Percentiles rank a stretch among this genome's conserved stretches.
phyloP scores from a whole-genome alignment of 2,329 filamentous ascomycete genomes.

The Curvularia hawaiiensis region DNA sequence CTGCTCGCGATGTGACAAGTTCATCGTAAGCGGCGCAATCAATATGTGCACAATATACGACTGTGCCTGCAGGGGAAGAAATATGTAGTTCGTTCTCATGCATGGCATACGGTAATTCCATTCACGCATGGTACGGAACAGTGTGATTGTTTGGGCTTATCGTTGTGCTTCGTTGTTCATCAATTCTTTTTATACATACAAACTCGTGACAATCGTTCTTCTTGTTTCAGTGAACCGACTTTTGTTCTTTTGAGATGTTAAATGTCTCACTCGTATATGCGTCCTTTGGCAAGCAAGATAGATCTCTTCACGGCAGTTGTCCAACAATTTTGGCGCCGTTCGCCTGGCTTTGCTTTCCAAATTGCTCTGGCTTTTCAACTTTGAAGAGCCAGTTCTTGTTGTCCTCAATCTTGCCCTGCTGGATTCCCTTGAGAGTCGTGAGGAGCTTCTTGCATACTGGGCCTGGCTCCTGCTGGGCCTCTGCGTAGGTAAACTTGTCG shows the following conservation, averaged over 20 bases:
- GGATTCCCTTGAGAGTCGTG: slow-evolving; percentile 79
- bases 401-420: slow-evolving; percentile 80
- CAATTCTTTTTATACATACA: slow-evolving; percentile 3
- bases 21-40: background rate
- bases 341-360: slow-evolving; percentile 30
- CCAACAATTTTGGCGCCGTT: slow-evolving; percentile 39
- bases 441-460: slow-evolving; percentile 75
- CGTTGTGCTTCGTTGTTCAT: background rate
- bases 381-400: slow-evolving; percentile 71
- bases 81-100: background rate
- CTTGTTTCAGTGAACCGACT: background rate
- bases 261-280: background rate
- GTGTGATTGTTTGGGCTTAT: background rate
- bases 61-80: background rate
- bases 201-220: background rate
- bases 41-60: background rate
- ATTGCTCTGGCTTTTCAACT: slow-evolving; percentile 50
- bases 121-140: background rate
- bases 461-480: slow-evolving; percentile 70
- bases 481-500: slow-evolving; percentile 62
- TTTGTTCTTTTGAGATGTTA: background rate
- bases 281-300: background rate
- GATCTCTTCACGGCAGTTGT: slow-evolving; percentile 35
- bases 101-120: background rate
- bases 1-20: background rate